These are phyloP conservation scores for Rhododendron molle DNA, from an alignment of 148 eudicot genomes.

Conservation along the genomic window DNA sequence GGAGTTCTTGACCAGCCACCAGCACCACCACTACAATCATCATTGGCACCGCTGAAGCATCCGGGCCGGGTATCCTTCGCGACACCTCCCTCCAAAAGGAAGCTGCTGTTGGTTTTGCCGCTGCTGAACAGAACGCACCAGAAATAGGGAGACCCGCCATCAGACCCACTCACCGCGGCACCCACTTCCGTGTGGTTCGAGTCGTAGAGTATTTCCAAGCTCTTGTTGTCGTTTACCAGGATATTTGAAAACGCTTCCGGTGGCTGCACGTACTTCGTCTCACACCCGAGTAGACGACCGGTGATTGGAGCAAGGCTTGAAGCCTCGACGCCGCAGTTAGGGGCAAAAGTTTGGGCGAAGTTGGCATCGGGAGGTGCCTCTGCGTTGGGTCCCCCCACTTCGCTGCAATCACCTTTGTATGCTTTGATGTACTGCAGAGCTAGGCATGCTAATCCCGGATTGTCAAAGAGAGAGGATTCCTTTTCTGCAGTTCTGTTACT, in stretches of 20 bases:
- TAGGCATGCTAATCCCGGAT: conserved; percentile 82
- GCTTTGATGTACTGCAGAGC: conserved; percentile 94
- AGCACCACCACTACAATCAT: conserved; percentile 51
- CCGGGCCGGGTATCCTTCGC: conserved; percentile 68
- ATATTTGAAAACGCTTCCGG: conserved; percentile 60
- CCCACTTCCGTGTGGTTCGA: conserved; percentile 90
- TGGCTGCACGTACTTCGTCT: conserved; percentile 61
- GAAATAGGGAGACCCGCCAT: conserved; percentile 74
- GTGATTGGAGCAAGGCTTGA: conserved; percentile 62
- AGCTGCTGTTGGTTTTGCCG: conserved; percentile 66
- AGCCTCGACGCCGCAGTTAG: conserved; percentile 62
- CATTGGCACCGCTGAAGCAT: conserved; percentile 89
- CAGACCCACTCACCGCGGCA: conserved; percentile 84
- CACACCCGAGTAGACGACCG: conserved; percentile 85
- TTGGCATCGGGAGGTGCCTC: conserved; percentile 65
- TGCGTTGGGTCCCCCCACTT: conserved; percentile 64
- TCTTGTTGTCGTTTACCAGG: conserved; percentile 54
- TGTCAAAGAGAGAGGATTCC: conserved; percentile 49
- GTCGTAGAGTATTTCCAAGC: conserved; percentile 63
- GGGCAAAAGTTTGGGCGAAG: conserved; percentile 73
- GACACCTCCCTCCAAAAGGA: conserved; percentile 51
- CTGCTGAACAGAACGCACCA: conserved; percentile 91
- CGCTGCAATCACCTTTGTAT: conserved; percentile 61
- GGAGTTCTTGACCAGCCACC: conserved; percentile 16
- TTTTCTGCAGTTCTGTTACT: conserved; percentile 74